Base-by-base conservation (phyloP, 2,329 filamentous ascomycete species). In the Beauveria pseudobassiana region DNA sequence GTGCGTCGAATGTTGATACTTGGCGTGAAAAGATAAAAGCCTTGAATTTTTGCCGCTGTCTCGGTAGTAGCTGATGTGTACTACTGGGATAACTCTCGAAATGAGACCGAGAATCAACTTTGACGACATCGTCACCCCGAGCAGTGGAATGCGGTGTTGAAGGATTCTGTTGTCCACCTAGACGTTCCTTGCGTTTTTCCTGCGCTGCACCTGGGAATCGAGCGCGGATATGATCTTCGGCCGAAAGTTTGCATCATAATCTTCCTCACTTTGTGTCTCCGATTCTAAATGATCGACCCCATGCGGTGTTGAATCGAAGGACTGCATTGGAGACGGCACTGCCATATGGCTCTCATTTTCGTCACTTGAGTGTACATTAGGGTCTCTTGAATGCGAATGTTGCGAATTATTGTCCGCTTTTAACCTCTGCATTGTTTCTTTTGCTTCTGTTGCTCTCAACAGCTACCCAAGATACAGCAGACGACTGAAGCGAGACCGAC, bases 1-100 rank as follows among this genome's bases (percentile, higher is more conserved):
- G 85, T 12, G 87, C 80, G 72, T 93, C 89, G 71, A 93, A 92
- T 0, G 87, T 81, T 6, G 87, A 89, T 68, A 91, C 89, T 64
- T 87, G 86, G 26, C 83, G 79, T 0, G 87, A 91, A 69, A 92
- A 93, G 57, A 90, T 82, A 50, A 90, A 75, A 59, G 79, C 76
- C 14, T 74, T 73, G 48, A 81, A 75, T 65, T 72, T 71, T 63
- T 66, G 58, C 54, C 59, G 64, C 52, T 51, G 63, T 62, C 55
- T 63, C 9, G 49, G 24, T 30, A 40, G 57, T 4, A 8, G 4
- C 5, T 52, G 65, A 46, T 50, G 65, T 14, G 54, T 42, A n/a
- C 24, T 61, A n/a, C 42, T 14, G 14, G 22, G 1, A 45, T 12
- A 34, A 38, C 7, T n/a, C 22, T 70, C 64, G n/a, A 65, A 64